Percentiles rank a stretch among this genome's conserved stretches.
phyloP scores from a whole-genome alignment of 139 green algal species.

The Trebouxia sp. region DNA sequence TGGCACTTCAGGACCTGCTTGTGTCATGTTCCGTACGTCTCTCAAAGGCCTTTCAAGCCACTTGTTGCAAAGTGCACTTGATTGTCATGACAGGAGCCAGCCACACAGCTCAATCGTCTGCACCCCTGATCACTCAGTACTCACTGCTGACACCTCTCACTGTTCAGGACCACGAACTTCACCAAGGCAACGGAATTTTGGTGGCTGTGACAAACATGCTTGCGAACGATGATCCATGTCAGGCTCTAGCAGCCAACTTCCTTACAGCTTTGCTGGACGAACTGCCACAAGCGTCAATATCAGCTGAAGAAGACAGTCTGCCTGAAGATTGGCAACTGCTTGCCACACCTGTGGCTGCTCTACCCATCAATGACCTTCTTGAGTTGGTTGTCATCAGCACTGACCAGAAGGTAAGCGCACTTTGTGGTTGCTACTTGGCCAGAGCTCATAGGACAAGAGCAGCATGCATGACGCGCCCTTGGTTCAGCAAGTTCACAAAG shows the following conservation, averaged over 20 bases:
- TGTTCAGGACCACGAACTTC: background rate
- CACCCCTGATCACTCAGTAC: background rate
- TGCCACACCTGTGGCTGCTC: background rate
- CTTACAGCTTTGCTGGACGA: background rate
- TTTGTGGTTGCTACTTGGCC: no score
- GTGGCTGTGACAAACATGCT: background rate
- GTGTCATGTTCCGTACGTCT: no score
- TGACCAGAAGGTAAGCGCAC: background rate
- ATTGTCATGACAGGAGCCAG: background rate
- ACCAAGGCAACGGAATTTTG: background rate
- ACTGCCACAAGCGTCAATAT: background rate
- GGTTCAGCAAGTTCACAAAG: no score
- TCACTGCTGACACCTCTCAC: background rate
- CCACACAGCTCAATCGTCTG: no score
- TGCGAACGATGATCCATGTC: background rate
- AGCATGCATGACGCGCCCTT: no score
- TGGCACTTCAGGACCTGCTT: no score
- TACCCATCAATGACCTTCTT: background rate
- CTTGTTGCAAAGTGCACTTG: no score
- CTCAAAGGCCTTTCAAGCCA: no score
- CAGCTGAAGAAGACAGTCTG: background rate
- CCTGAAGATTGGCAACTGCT: background rate
- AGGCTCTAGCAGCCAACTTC: slow-evolving; percentile 4
- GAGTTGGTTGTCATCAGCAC: background rate
- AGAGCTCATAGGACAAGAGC: no score